Evolutionary conservation across 2,329 filamentous ascomycete species (phyloP), one percentile per base, ranked within the genome.

Genomic region (Claviceps purpurea): DNA sequence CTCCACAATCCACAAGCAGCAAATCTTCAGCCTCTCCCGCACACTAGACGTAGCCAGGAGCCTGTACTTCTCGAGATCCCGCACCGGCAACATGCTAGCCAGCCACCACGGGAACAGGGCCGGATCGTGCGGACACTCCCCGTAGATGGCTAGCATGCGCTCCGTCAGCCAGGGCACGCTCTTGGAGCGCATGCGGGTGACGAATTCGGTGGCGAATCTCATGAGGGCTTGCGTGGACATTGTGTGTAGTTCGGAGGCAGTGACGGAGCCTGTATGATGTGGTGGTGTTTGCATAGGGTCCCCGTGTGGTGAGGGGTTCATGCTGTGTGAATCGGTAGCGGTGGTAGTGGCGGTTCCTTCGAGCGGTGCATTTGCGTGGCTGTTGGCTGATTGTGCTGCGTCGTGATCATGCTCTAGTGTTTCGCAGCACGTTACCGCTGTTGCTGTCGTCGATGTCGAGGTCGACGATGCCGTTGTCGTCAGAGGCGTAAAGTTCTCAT

Each of bases 101-200:
- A 95, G 85, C 90, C 90, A 96, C 76, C 89, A 95, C 0, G 89
- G 87, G 58, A 95, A 93, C 1, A 80, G 65, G 3, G 82, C 82
- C 1, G 88, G 82, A 60, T 95, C 87, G 16, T 78, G 73, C 0
- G 89, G 89, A 20, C 84, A 84, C 53, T 85, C 79, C 13, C 89
- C 89, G 57, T 91, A 93, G 5, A 86, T 81, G 37, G 79, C 70
- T 34, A 90, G 70, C 38, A 90, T 82, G 8, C 84, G 78, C 42
- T 82, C 76, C 52, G 86, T 79, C 30, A 94, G 71, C 89, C 88
- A 95, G 0, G 78, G 77, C 0, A 83, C 85, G 53, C 83, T 86
- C 50, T 81, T 73, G 5, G 74, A 73, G 51, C 80, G 77, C 78
- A 89, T 89, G 47, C 77, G 77, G 18, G 70, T 68, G 40, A 94